Base-by-base conservation (phyloP, 257 asterid genomes). In the Striga asiatica region DNA sequence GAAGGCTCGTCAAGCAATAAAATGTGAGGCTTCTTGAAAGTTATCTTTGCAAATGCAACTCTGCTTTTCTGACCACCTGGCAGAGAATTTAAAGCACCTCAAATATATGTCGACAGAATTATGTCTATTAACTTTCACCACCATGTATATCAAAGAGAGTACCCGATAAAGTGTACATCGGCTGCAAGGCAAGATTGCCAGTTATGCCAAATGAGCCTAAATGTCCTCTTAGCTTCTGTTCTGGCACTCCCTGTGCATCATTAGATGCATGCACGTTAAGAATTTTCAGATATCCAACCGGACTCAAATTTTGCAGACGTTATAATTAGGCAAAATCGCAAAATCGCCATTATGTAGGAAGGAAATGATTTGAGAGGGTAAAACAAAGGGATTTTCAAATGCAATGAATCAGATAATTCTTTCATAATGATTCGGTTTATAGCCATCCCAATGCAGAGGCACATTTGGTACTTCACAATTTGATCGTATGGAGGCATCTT, bases 1-100 rank as follows among this genome's bases (percentile, higher is more conserved):
- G 97, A 88, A 5, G 97, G 98, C 81, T 92, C 98, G 28, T 92
- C 98, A 62, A 92, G 95, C 56, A 92, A 81, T 56, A 92, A 71
- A 59, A 92, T 92, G 69, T 92, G 98, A 61, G 98, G 98, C 83
- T 82, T 92, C 64, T 84, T 92, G 94, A 84, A 92, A 41, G 98
- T 88, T 64, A 92, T 88, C 84, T 87, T 92, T 8, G 97, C 78
- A 69, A 92, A 92, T 21, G 98, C 98, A 64, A 92, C 98, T 62
- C 98, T 84, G 74, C 98, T 92, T 70, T 92, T 92, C 78, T 92
- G 98, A 67, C 98, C 98, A 73, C 98, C 98, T 92, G 81, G 23
- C 32, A 77, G 24, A 54, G 49, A 42, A 58, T 61, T 37, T 2
- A 53, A 57, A 66, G 59, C 69, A 74, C 43, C 20, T 52, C 54